phyloP scores from a whole-genome alignment of 2,329 filamentous ascomycete genomes.

The Zopfia rhizophila region DNA sequence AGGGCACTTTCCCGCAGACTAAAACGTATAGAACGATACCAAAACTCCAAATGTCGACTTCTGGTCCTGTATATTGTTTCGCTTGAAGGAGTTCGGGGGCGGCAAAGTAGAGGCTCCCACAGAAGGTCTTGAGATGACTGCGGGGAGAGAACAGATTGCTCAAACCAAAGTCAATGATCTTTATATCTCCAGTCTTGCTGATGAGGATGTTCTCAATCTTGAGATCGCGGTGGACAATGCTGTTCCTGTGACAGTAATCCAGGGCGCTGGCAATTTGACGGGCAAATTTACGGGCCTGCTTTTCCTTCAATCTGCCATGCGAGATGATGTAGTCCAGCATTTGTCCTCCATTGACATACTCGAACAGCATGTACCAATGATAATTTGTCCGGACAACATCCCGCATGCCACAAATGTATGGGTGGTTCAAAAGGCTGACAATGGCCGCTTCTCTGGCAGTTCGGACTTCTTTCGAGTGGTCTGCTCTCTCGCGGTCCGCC shows the following conservation, averaged over 20 bases:
- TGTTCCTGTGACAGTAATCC: slow-evolving; percentile 98
- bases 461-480: slow-evolving; percentile 95
- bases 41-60: slow-evolving; percentile 99
- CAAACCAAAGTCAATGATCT: slow-evolving; percentile 98
- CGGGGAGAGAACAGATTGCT: slow-evolving; percentile 94
- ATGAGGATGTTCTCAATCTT: slow-evolving; percentile 99
- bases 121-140: slow-evolving; percentile 92
- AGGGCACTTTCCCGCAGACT: slow-evolving; percentile 97
- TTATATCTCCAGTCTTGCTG: slow-evolving; percentile 98
- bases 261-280: slow-evolving; percentile 96
- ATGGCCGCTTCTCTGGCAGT: slow-evolving; percentile 96
- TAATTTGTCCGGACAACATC: slow-evolving; percentile 96
- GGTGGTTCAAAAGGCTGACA: slow-evolving; percentile 91
- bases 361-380: slow-evolving; percentile 99
- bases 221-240: slow-evolving; percentile 94
- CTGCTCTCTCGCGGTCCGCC: slow-evolving; percentile 85
- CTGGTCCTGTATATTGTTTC: slow-evolving; percentile 91
- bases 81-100: slow-evolving; percentile 95
- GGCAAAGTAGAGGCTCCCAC: slow-evolving; percentile 96
- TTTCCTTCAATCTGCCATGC: slow-evolving; percentile 96
- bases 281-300: slow-evolving; percentile 96
- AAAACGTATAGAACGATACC: slow-evolving; percentile 97
- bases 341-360: slow-evolving; percentile 98
- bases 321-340: slow-evolving; percentile 99
- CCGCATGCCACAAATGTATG: slow-evolving; percentile 94